These are phyloP conservation scores for Saccharomyces hybrid DNA, from an alignment of 1,139 yeast genomes.

Conservation along the genomic window DNA sequence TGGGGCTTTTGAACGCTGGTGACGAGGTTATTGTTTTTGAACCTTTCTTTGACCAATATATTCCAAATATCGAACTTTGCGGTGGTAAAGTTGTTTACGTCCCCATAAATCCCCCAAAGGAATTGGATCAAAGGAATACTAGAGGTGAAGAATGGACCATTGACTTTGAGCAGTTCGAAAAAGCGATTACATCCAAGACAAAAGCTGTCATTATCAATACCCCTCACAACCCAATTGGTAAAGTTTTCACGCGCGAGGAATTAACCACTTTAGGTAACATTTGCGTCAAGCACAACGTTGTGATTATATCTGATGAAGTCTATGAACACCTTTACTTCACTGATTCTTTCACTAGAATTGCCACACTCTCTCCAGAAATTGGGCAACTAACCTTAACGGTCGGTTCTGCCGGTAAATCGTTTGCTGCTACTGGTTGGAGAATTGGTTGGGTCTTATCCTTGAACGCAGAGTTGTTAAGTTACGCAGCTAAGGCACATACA, in stretches of 20 bases:
- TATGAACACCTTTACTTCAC: constrained; percentile 81
- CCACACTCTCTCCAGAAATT: constrained; percentile 71
- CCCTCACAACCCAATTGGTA: constrained; percentile 96
- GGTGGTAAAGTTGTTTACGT: constrained; percentile 89
- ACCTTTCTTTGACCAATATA: constrained; percentile 95
- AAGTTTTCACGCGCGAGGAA: constrained; percentile 72
- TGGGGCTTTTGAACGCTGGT: constrained; percentile 77
- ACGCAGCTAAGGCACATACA: constrained; percentile 85
- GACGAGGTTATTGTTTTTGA: constrained; percentile 96
- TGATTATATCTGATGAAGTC: constrained; percentile 86
- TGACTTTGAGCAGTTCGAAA: constrained; percentile 68
- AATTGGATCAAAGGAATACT: constrained; percentile 54
- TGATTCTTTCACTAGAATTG: constrained; percentile 68
- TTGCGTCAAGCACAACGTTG: constrained; percentile 74
- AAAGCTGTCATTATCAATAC: constrained; percentile 83
- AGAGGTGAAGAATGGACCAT: constrained; percentile 82
- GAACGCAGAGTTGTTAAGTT: constrained; percentile 68
- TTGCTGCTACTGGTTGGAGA: constrained; percentile 98
- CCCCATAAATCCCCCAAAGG: constrained; percentile 76
- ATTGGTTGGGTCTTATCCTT: constrained; percentile 87
- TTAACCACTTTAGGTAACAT: constrained; percentile 65
- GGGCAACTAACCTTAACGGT: constrained; percentile 76
- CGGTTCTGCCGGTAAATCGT: constrained; percentile 95
- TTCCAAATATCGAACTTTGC: constrained; percentile 84
- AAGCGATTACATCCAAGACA: constrained; percentile 64